Evolutionary conservation across 2,329 filamentous ascomycete genomes (phyloP), one percentile per base, ranked within the genome.

Genomic region (Aureobasidium sp.): DNA sequence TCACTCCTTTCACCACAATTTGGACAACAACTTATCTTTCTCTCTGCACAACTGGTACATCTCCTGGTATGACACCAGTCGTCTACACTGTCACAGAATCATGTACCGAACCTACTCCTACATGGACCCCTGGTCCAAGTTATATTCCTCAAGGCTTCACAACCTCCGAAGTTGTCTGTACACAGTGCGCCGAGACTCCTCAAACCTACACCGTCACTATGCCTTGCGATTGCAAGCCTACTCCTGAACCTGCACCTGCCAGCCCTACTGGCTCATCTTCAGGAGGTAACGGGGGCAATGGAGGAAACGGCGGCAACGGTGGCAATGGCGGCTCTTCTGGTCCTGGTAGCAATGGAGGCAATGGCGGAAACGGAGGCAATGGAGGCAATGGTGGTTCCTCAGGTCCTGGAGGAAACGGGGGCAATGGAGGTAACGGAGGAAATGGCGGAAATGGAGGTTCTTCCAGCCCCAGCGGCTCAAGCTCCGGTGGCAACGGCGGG

Each of bases 31-130:
- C 66, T 27, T 74, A 71, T 65, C 51, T 65, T 50, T 71, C 71
- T 13, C 63, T 73, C 5, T 74, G 72, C 69, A 68, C 70, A 15
- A 74, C 71, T 20, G 72, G 70, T 51, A 64, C 67, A 20, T 59
- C 61, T 37, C 63, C 47, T 27, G 53, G 59, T 47, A 53, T 66
- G 64, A 69, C 69, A 4, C 69, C 70, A 39, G 66, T 65, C 41
- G 72, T 69, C 20, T 73, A 73, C 68, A 75, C 72, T 24, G 68
- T 74, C 61, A 75, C 73, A 37, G 72, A 75, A 57, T 70, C 66
- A 62, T 75, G 73, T 66, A 66, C 67, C 17, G 71, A 70, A 37
- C 59, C 69, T 10, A 71, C 67, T 43, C 60, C 73, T 20, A 73
- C 72, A 12, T 74, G 69, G 68, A 53, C 63, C 34, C 67, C 69